A percentile compares a stretch with the other conserved stretches of the same genome.
phyloP scores from a whole-genome alignment of 257 asterid species.

The Solanum okadae region DNA sequence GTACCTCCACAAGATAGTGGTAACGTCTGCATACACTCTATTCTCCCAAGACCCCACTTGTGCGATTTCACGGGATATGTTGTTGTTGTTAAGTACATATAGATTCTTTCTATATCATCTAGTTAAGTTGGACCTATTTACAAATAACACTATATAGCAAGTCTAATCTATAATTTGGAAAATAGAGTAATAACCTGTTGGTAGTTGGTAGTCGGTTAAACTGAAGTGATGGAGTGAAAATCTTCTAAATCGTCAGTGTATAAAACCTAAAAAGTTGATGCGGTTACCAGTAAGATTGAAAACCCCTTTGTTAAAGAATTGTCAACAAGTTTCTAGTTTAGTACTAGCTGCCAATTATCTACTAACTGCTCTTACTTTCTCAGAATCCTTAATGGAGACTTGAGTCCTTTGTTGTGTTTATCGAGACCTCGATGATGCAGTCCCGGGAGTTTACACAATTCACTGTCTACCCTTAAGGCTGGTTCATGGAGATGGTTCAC shows the following conservation, averaged over 20 bases:
- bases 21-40: no score
- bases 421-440: constrained; percentile 5
- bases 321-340: neutral
- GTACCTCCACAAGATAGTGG: no score
- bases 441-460: constrained; percentile 14
- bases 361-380: no score
- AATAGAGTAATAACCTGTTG: neutral
- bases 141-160: neutral
- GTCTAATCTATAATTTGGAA: neutral
- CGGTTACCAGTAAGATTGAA: neutral
- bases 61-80: neutral
- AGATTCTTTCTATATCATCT: neutral
- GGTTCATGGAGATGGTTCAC: constrained; percentile 14
- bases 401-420: no score
- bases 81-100: neutral
- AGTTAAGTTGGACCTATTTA: neutral
- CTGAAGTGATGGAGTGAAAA: neutral
- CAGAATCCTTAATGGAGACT: no score
- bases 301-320: neutral
- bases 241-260: neutral
- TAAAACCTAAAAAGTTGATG: neutral
- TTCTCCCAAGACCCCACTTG: neutral
- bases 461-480: constrained; percentile 21
- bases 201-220: neutral
- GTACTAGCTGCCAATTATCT: no score